These are phyloP conservation scores for Penicillium paxilli DNA, from an alignment of 495 filamentous ascomycete genomes.

Conservation along the genomic window DNA sequence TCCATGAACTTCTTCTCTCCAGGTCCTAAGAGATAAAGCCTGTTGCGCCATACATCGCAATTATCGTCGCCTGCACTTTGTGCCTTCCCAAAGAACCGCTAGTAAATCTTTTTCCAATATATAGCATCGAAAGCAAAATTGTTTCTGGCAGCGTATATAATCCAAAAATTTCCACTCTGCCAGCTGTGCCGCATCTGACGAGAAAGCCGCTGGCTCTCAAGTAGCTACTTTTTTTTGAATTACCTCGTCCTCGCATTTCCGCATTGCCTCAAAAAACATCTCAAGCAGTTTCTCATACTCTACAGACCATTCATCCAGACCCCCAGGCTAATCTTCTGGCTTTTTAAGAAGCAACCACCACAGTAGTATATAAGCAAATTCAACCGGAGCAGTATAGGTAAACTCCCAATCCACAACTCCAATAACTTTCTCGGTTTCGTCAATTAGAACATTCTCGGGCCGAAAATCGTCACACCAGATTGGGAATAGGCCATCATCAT, in stretches of 20 bases:
- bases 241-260: neutral
- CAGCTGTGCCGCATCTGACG: constrained; percentile 14
- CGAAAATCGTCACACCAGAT: constrained; percentile 1
- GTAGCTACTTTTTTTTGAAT: neutral
- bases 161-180: constrained; percentile 20
- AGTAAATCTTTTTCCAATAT: constrained; percentile 19
- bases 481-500: constrained; percentile 1
- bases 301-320: constrained; percentile 22
- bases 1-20: constrained; percentile 18
- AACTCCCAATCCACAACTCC: constrained; percentile 6
- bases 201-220: constrained; percentile 11
- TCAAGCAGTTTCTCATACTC: constrained; percentile 17
- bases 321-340: constrained; percentile 1
- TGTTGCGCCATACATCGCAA: constrained; percentile 14
- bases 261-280: constrained; percentile 13
- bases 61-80: neutral
- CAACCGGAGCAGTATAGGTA: constrained; percentile 1
- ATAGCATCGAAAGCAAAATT: constrained; percentile 9
- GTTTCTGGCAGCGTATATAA: constrained; percentile 16
- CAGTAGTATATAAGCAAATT: neutral
- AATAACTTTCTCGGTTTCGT: neutral
- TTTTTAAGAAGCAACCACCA: constrained; percentile 8
- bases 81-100: constrained; percentile 12
- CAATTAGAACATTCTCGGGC: neutral
- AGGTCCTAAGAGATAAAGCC: constrained; percentile 10